Conservation (phyloP, 768 basidiomycete genomes). For the Lactarius hatsudake region DNA sequence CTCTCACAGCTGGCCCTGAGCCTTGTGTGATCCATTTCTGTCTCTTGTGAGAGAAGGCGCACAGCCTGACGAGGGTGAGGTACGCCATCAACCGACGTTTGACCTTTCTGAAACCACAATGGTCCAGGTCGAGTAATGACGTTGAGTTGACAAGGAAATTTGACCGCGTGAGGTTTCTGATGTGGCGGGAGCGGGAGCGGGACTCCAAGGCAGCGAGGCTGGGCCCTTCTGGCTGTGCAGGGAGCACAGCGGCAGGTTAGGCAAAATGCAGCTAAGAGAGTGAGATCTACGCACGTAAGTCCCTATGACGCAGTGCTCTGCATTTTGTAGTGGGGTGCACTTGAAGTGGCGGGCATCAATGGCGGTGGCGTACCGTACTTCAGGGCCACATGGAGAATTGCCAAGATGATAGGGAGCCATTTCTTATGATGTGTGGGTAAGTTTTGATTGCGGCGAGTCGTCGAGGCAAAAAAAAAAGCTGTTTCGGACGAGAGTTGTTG, state of each 20-base stretch:
- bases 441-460: constrained; percentile 69
- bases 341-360: constrained; percentile 61
- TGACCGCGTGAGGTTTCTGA: constrained; percentile 41
- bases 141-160: constrained; percentile 70
- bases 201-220: constrained; percentile 80
- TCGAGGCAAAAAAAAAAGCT: constrained; percentile 79
- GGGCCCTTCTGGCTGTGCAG: constrained; percentile 79
- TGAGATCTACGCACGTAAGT: constrained; percentile 59
- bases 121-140: constrained; percentile 80
- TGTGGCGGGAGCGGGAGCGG: constrained; percentile 36
- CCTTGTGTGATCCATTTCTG: no score
- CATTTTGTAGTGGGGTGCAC: constrained; percentile 73
- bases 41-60: no score
- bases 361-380: constrained; percentile 78
- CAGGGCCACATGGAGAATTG: constrained; percentile 61
- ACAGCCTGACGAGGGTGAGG: constrained; percentile 71
- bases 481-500: constrained; percentile 78
- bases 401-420: not conserved
- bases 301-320: constrained; percentile 86
- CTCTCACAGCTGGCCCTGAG: no score
- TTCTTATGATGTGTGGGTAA: constrained; percentile 1
- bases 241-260: not conserved
- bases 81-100: constrained; percentile 92
- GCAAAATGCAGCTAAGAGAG: not conserved
- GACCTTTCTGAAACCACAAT: constrained; percentile 89